Percentiles rank a stretch among this genome's conserved stretches.
Conservation (phyloP, 1,284 basidiomycete genomes). For the Vanrija pseudolonga region DNA sequence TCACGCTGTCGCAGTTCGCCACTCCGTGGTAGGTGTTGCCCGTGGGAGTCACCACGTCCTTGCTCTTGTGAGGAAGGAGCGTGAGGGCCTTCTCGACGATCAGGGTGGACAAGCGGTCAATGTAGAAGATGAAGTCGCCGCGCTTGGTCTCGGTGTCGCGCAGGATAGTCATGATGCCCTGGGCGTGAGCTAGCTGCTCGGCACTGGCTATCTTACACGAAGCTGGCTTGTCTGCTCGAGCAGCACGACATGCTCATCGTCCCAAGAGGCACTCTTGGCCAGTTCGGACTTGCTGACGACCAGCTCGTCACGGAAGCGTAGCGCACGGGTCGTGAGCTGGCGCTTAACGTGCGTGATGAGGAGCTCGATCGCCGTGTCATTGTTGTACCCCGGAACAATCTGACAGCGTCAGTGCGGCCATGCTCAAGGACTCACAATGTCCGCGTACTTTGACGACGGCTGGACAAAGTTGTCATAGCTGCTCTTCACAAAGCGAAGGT, state of each 20-base stretch:
- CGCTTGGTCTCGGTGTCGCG: constrained; percentile 65
- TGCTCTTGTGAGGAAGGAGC: constrained; percentile 66
- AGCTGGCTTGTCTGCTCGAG: constrained; percentile 79
- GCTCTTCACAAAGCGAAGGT: constrained; percentile 87
- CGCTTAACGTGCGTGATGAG: constrained; percentile 86
- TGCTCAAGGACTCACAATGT: constrained; percentile 62
- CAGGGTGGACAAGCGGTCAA: constrained; percentile 75
- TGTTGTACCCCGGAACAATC: constrained; percentile 88
- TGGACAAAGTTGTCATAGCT: constrained; percentile 93
- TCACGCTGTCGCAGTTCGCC: constrained; percentile 49
- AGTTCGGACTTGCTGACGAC: constrained; percentile 7
- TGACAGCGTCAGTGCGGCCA: constrained; percentile 37
- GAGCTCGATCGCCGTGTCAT: constrained; percentile 78
- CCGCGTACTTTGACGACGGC: constrained; percentile 78
- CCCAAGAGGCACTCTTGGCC: not conserved
- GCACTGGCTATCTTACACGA: constrained; percentile 52
- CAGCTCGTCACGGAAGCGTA: constrained; percentile 69
- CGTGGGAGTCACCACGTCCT: constrained; percentile 66
- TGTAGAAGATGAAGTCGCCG: constrained; percentile 66
- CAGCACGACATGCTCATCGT: constrained; percentile 52
- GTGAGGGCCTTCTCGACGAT: constrained; percentile 81
- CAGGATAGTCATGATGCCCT: constrained; percentile 86
- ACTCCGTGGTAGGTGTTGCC: constrained; percentile 61
- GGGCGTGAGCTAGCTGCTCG: not conserved
- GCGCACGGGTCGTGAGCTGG: constrained; percentile 73